Conservation (phyloP, 371 early-diverging fungal genomes). For the Syncephalastrum monosporum region DNA sequence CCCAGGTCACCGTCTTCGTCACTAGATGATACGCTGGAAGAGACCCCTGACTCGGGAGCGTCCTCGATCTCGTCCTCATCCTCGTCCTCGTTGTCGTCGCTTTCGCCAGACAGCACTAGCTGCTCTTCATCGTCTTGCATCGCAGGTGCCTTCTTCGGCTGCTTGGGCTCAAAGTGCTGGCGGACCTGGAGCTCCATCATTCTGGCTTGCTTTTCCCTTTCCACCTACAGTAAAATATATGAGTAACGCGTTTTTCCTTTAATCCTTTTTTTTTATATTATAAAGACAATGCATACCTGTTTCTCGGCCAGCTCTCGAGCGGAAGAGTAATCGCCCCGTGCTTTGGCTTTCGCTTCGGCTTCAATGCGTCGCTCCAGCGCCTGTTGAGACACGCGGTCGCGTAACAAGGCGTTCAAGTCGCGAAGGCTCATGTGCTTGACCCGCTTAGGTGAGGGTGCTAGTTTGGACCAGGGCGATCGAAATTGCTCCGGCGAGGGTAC, state of each 20-base stretch:
- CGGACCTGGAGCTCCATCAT: slow-evolving; percentile 24
- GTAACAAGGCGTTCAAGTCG: slow-evolving; percentile 27
- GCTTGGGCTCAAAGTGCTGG: slow-evolving; percentile 12
- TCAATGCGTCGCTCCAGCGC: slow-evolving; percentile 28
- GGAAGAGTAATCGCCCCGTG: slow-evolving; percentile 28
- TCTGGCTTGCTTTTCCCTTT: slow-evolving; percentile 34
- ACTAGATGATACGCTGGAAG: neutral
- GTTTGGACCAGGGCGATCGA: slow-evolving; percentile 5
- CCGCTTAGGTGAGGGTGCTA: slow-evolving; percentile 3
- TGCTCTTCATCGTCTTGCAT: slow-evolving; percentile 1
- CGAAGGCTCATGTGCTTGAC: slow-evolving; percentile 15
- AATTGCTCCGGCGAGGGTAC: slow-evolving; percentile 6
- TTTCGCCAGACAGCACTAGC: slow-evolving; percentile 1
- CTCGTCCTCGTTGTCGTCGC: slow-evolving; percentile 12
- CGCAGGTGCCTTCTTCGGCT: neutral
- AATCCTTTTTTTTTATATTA: no score
- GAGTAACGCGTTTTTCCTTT: no score
- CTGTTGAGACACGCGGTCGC: slow-evolving; percentile 28
- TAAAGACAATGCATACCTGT: neutral
- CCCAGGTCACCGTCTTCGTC: slow-evolving; percentile 6
- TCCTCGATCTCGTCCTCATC: slow-evolving; percentile 4
- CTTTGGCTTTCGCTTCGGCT: slow-evolving; percentile 34
- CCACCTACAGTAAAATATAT: slow-evolving; percentile 7
- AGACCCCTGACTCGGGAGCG: neutral
- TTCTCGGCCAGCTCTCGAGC: slow-evolving; percentile 37